Conservation (phyloP, 2,329 filamentous ascomycete genomes). For the Sodiomyces alkalinus region DNA sequence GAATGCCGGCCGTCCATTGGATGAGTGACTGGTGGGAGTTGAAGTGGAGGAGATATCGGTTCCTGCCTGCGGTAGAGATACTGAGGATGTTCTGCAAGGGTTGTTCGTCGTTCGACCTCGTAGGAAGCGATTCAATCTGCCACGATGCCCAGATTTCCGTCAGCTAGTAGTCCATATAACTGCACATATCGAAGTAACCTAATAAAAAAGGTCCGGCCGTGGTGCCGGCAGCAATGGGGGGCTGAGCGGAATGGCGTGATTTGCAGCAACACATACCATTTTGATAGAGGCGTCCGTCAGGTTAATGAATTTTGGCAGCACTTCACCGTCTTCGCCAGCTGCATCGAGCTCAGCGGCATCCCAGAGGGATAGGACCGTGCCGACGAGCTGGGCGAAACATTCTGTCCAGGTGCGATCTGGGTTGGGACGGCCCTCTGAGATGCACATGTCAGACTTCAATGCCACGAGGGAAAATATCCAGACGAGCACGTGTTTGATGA, state of each 20-base stretch:
- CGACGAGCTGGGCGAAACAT: constrained; percentile 92
- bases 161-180: no score
- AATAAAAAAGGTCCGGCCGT: background rate
- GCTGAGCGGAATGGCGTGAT: background rate
- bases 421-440: constrained; percentile 69
- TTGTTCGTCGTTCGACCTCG: constrained; percentile 59
- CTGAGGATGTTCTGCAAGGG: constrained; percentile 89
- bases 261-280: constrained; percentile 52
- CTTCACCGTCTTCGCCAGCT: constrained; percentile 70
- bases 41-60: constrained; percentile 91
- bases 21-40: constrained; percentile 85
- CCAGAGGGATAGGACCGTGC: constrained; percentile 90
- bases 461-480: no score
- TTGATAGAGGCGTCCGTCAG: constrained; percentile 94
- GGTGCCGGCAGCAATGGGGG: background rate
- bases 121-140: constrained; percentile 79
- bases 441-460: constrained; percentile 1
- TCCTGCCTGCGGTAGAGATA: constrained; percentile 87
- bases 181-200: no score
- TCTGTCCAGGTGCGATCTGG: constrained; percentile 83
- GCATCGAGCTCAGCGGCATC: constrained; percentile 84
- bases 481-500: no score
- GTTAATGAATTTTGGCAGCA: constrained; percentile 88
- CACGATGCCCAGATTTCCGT: no score
- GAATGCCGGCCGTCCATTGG: constrained; percentile 91